Conservation (phyloP, 371 early-diverging fungal species). For the Chytridiales sp. region DNA sequence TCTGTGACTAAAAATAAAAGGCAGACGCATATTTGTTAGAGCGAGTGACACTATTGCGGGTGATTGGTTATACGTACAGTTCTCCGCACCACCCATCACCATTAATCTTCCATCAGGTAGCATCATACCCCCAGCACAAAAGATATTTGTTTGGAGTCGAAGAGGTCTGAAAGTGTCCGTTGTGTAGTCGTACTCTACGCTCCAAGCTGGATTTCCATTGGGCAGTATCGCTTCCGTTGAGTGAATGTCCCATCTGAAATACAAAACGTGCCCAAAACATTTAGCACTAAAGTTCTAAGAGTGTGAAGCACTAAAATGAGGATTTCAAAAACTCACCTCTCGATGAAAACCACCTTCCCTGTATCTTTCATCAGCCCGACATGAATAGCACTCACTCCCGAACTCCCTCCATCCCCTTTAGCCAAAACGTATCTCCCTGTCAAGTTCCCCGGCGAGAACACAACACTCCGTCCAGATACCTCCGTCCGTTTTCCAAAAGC, state of each 20-base stretch:
- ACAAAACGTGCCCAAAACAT: no score
- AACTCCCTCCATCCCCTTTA: slow-evolving; percentile 7
- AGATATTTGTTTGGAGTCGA: slow-evolving; percentile 1
- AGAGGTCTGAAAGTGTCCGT: slow-evolving; percentile 13
- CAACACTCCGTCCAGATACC: no score
- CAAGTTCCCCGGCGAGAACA: no score
- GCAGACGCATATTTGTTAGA: no score
- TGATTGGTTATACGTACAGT: no score
- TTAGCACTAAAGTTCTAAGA: no score
- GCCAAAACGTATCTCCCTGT: slow-evolving; percentile 6
- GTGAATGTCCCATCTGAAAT: no score
- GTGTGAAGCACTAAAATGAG: no score
- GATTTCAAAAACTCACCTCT: slow-evolving; percentile 17
- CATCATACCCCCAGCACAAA: slow-evolving; percentile 8
- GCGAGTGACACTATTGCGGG: no score
- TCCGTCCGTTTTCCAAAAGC: no score
- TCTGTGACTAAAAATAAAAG: no score
- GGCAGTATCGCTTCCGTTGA: background rate
- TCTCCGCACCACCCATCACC: slow-evolving; percentile 13
- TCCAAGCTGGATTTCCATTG: slow-evolving; percentile 4
- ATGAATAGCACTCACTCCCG: slow-evolving; percentile 10
- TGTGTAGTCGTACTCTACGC: slow-evolving; percentile 13
- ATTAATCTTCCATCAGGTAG: slow-evolving; percentile 7
- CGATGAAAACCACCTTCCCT: slow-evolving; percentile 2
- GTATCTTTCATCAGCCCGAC: slow-evolving; percentile 1